Evolutionary conservation across 2,329 filamentous ascomycete species (phyloP).

Genomic region (Scytalidium lignicola): DNA sequence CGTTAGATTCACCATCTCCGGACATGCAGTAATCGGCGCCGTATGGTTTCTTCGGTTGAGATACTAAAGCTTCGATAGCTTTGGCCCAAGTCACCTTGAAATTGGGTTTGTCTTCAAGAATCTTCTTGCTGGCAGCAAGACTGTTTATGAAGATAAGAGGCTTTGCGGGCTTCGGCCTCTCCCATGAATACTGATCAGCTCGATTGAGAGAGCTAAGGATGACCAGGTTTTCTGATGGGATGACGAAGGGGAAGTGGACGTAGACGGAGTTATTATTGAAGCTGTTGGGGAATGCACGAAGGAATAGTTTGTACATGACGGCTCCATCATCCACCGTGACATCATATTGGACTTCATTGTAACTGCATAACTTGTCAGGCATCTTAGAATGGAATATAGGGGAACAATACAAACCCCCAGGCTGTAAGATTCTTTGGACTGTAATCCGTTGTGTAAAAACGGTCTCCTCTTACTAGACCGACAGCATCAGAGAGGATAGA

Average conservation of each 20-base stretch:
- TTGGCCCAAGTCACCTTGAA: constrained; percentile 64
- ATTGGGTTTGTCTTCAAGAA: constrained; percentile 52
- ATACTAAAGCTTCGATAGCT: constrained; percentile 58
- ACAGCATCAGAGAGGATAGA: constrained; percentile 57
- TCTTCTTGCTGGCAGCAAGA: constrained; percentile 54
- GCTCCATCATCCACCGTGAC: constrained; percentile 72
- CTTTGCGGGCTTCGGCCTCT: constrained; percentile 49
- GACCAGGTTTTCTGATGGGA: constrained; percentile 65
- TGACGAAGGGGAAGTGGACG: constrained; percentile 51
- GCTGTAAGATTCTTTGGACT: constrained; percentile 69
- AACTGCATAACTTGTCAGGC: constrained; percentile 20
- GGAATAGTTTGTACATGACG: constrained; percentile 78
- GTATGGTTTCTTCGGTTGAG: constrained; percentile 42
- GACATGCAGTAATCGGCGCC: constrained; percentile 53
- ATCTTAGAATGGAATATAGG: background rate
- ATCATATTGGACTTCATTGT: constrained; percentile 62
- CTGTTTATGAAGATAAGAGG: constrained; percentile 53
- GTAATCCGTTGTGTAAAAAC: constrained; percentile 47
- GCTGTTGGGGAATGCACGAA: constrained; percentile 74
- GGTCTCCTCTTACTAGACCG: constrained; percentile 50
- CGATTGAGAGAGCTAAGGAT: constrained; percentile 66
- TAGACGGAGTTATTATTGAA: constrained; percentile 76
- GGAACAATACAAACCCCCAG: constrained; percentile 62
- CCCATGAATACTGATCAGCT: constrained; percentile 64
- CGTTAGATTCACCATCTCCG: constrained; percentile 43